Conservation (phyloP, 345 rosid species). For the Rhizophora mangle region DNA sequence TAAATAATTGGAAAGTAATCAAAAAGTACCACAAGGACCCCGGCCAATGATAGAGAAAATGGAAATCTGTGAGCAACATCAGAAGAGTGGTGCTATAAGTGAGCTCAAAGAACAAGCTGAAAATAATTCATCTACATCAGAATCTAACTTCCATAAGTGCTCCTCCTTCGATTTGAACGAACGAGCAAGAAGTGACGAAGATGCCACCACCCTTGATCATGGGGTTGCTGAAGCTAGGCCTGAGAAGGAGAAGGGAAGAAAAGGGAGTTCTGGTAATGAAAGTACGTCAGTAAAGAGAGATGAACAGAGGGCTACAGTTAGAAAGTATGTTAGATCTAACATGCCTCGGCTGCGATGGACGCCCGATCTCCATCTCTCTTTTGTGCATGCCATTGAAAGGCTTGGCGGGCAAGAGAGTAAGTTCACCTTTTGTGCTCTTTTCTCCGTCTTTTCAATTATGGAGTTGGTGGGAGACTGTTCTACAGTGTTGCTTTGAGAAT, state of each 20-base stretch:
- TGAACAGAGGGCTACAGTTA: constrained; percentile 30
- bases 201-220: background rate
- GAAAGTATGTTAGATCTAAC: constrained; percentile 77
- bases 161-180: constrained; percentile 43
- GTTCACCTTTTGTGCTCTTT: constrained; percentile 15
- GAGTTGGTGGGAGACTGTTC: too few relatives aligned
- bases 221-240: background rate
- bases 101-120: constrained; percentile 26
- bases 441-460: too few relatives aligned
- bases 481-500: too few relatives aligned
- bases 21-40: too few relatives aligned
- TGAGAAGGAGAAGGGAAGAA: constrained; percentile 27
- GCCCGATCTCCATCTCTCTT: constrained; percentile 77
- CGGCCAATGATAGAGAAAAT: constrained; percentile 15
- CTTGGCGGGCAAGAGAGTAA: constrained; percentile 90
- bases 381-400: constrained; percentile 68
- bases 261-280: constrained; percentile 23
- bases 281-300: constrained; percentile 11
- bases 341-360: constrained; percentile 89
- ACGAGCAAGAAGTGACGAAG: constrained; percentile 33
- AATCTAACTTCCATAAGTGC: constrained; percentile 27
- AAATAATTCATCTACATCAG: constrained; percentile 10
- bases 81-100: constrained; percentile 6
- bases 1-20: too few relatives aligned
- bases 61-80: background rate